Conservation (phyloP, 2,329 filamentous ascomycete species). For the Calonectria ilicicola region DNA sequence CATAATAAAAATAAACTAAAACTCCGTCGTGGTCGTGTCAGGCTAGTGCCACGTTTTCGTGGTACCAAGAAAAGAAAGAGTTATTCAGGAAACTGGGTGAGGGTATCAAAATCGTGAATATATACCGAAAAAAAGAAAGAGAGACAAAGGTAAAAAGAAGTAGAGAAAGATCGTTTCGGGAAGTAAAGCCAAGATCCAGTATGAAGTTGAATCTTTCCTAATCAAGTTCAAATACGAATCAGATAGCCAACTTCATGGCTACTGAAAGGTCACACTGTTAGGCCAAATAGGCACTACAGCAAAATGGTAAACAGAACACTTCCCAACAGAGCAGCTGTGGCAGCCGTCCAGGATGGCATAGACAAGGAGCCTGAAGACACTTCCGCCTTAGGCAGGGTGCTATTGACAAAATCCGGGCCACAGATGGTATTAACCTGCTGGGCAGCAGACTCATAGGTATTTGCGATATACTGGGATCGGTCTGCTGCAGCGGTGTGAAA, state of each 20-base stretch:
- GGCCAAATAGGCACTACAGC: slow-evolving; percentile 26
- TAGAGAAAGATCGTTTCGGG: slow-evolving; percentile 30
- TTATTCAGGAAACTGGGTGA: slow-evolving; percentile 17
- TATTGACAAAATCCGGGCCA: slow-evolving; percentile 68
- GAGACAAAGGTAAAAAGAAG: background rate
- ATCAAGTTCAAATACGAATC: slow-evolving; percentile 33
- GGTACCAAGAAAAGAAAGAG: slow-evolving; percentile 8
- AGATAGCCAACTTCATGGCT: background rate
- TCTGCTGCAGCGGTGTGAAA: slow-evolving; percentile 79
- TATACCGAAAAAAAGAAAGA: slow-evolving; percentile 27
- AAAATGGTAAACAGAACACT: slow-evolving; percentile 30
- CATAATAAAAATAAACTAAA: slow-evolving; percentile 13
- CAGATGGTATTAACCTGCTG: slow-evolving; percentile 77
- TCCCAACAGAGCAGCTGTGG: slow-evolving; percentile 29
- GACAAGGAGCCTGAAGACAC: slow-evolving; percentile 25
- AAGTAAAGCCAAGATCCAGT: slow-evolving; percentile 21
- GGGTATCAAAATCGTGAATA: slow-evolving; percentile 45
- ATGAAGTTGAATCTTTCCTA: slow-evolving; percentile 23
- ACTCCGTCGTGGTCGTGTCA: slow-evolving; percentile 13
- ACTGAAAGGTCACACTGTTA: background rate
- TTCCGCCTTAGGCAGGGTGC: slow-evolving; percentile 58
- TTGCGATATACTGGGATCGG: slow-evolving; percentile 72
- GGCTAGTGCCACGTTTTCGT: background rate
- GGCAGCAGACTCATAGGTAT: slow-evolving; percentile 79
- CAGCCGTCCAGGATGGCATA: slow-evolving; percentile 33